phyloP scores from a whole-genome alignment of 192 early-diverging fungal species.

The Entomortierella parvispora region DNA sequence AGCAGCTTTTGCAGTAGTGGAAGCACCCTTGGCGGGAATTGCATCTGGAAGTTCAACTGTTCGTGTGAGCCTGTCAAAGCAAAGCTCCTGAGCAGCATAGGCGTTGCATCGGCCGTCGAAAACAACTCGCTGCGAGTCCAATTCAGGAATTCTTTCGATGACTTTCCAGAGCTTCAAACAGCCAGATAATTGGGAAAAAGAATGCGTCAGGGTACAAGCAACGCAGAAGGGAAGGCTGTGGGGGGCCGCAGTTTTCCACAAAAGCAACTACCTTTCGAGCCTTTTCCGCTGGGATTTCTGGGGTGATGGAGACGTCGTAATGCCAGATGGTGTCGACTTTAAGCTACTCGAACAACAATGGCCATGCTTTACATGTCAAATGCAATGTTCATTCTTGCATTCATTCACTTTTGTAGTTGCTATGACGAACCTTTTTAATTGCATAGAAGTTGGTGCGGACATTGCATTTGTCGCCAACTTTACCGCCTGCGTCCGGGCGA shows the following conservation, averaged over 20 bases:
- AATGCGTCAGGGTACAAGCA: no score
- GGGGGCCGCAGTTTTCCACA: no score
- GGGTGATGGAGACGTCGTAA: slow-evolving; percentile 42
- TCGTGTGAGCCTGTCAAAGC: slow-evolving; percentile 10
- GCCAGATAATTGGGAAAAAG: neutral
- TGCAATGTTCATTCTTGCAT: neutral
- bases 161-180: slow-evolving; percentile 30
- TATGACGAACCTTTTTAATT: slow-evolving; percentile 51
- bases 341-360: no score
- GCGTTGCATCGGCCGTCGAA: slow-evolving; percentile 41
- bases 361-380: neutral
- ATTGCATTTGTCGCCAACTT: slow-evolving; percentile 42
- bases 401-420: neutral
- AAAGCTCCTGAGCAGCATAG: slow-evolving; percentile 24
- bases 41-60: slow-evolving; percentile 28
- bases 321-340: slow-evolving; percentile 39
- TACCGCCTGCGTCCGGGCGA: slow-evolving; percentile 55
- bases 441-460: slow-evolving; percentile 83
- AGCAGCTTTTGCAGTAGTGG: neutral
- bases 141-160: slow-evolving; percentile 33
- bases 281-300: slow-evolving; percentile 33
- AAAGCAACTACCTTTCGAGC: slow-evolving; percentile 34
- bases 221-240: no score
- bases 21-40: neutral
- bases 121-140: slow-evolving; percentile 22